phyloP scores from a whole-genome alignment of 495 filamentous ascomycete species.

The Neurospora sp. region DNA sequence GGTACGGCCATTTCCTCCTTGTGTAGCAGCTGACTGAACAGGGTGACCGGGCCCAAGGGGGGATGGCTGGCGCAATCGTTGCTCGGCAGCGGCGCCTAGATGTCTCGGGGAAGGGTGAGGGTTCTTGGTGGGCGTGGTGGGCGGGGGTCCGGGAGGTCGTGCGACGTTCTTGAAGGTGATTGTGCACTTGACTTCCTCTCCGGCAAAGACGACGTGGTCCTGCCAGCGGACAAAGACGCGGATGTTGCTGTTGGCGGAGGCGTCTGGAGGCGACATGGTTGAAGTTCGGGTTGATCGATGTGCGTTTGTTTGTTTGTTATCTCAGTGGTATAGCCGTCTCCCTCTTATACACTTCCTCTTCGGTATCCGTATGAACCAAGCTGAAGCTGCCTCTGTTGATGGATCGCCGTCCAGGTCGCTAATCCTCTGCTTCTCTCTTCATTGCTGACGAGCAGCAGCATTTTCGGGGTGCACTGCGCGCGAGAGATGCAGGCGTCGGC shows the following conservation, averaged over 20 bases:
- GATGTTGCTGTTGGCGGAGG: slow-evolving; percentile 50
- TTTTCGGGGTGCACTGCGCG: not conserved
- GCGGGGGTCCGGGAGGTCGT: not conserved
- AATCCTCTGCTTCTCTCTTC: not conserved
- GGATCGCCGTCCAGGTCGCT: not conserved
- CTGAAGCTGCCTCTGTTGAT: not conserved
- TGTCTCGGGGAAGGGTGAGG: not conserved
- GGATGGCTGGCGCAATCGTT: slow-evolving; percentile 13
- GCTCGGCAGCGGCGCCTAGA: slow-evolving; percentile 5
- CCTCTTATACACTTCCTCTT: not conserved
- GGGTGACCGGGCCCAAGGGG: slow-evolving; percentile 10
- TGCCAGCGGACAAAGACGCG: slow-evolving; percentile 92
- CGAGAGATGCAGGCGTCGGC: not conserved
- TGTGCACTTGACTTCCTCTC: slow-evolving; percentile 85
- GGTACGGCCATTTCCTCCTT: not conserved
- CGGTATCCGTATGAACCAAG: not conserved
- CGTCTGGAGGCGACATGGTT: not conserved
- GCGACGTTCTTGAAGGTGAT: slow-evolving; percentile 90
- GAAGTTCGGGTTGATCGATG: not conserved
- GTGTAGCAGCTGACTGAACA: not conserved
- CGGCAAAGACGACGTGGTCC: slow-evolving; percentile 84
- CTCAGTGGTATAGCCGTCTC: not conserved
- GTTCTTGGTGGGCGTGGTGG: not conserved
- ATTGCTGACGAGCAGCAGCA: not conserved
- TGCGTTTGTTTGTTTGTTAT: not conserved